phyloP scores from a whole-genome alignment of 768 basidiomycete species.

The Lanmaoa rubissima region DNA sequence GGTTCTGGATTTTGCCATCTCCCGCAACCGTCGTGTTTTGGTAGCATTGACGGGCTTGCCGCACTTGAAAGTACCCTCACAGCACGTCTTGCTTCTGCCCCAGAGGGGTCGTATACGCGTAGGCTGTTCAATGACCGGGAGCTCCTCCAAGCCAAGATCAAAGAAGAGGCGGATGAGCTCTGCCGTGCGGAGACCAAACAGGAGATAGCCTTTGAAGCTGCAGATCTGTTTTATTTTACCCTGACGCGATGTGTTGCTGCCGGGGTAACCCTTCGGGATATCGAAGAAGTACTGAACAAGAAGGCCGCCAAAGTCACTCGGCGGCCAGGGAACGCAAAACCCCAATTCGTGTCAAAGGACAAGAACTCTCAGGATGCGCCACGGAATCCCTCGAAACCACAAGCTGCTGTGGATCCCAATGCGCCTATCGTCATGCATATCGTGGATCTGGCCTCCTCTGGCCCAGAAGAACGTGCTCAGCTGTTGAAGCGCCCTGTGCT shows the following conservation, averaged over 20 bases:
- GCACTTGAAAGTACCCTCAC: slow-evolving; percentile 79
- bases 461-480: slow-evolving; percentile 53
- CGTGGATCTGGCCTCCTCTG: slow-evolving; percentile 50
- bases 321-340: slow-evolving; percentile 89
- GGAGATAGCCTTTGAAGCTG: slow-evolving; percentile 92
- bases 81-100: slow-evolving; percentile 70
- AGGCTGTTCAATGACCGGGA: slow-evolving; percentile 79
- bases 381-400: slow-evolving; percentile 28
- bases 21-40: slow-evolving; percentile 84
- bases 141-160: slow-evolving; percentile 89
- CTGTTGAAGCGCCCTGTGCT: slow-evolving; percentile 89
- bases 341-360: slow-evolving; percentile 53
- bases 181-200: slow-evolving; percentile 75
- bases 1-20: slow-evolving; percentile 95
- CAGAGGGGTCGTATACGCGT: slow-evolving; percentile 89
- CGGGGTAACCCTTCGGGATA: slow-evolving; percentile 80
- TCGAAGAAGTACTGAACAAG: slow-evolving; percentile 78
- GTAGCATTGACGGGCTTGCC: slow-evolving; percentile 71
- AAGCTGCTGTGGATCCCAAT: slow-evolving; percentile 29
- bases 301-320: slow-evolving; percentile 88
- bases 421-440: slow-evolving; percentile 76
- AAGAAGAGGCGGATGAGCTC: slow-evolving; percentile 98
- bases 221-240: slow-evolving; percentile 92
- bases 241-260: slow-evolving; percentile 79
- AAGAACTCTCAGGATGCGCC: slow-evolving; percentile 25